A percentile compares a stretch with the other conserved stretches of the same genome.
Evolutionary conservation across 2,329 filamentous ascomycete genomes (phyloP).

Genomic region (Curvularia spicifera): DNA sequence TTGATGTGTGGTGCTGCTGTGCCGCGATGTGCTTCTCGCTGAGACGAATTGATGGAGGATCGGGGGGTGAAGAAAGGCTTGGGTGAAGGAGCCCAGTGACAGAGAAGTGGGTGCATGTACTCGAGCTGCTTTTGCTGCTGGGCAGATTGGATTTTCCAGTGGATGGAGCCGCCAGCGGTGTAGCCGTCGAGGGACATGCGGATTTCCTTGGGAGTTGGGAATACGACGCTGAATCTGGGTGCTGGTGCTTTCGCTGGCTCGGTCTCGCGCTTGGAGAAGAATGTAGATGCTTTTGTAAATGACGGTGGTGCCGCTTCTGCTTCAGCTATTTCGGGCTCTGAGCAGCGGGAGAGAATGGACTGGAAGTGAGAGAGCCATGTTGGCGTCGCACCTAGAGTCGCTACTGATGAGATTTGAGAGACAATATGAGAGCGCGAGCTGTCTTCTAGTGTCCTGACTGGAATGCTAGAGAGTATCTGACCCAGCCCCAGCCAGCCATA

Average conservation of each 20-base stretch:
- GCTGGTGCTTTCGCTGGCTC: slow-evolving; percentile 46
- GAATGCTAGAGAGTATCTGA: slow-evolving; percentile 63
- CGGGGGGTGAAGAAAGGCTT: neutral
- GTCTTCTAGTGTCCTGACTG: slow-evolving; percentile 42
- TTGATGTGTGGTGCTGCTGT: slow-evolving; percentile 87
- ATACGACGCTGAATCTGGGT: slow-evolving; percentile 73
- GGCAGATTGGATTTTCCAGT: slow-evolving; percentile 74
- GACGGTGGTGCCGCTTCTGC: neutral
- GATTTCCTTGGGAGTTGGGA: slow-evolving; percentile 81
- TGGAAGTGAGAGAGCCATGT: slow-evolving; percentile 71
- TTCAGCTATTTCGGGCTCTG: neutral
- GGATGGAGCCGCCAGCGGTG: slow-evolving; percentile 76
- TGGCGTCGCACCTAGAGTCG: slow-evolving; percentile 73
- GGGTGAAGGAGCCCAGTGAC: slow-evolving; percentile 69
- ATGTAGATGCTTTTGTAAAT: slow-evolving; percentile 13
- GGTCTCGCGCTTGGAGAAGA: slow-evolving; percentile 20
- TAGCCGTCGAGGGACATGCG: slow-evolving; percentile 80
- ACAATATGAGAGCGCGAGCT: slow-evolving; percentile 52
- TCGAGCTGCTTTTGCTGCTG: slow-evolving; percentile 75
- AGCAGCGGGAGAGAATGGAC: slow-evolving; percentile 40
- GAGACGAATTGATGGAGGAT: neutral
- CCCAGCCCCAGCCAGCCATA: slow-evolving; percentile 79
- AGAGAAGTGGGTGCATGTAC: slow-evolving; percentile 73
- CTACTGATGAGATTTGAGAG: slow-evolving; percentile 79
- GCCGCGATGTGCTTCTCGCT: slow-evolving; percentile 37